Evolutionary conservation across 2,329 filamentous ascomycete species (phyloP).

Genomic region (Clonostachys rosea): DNA sequence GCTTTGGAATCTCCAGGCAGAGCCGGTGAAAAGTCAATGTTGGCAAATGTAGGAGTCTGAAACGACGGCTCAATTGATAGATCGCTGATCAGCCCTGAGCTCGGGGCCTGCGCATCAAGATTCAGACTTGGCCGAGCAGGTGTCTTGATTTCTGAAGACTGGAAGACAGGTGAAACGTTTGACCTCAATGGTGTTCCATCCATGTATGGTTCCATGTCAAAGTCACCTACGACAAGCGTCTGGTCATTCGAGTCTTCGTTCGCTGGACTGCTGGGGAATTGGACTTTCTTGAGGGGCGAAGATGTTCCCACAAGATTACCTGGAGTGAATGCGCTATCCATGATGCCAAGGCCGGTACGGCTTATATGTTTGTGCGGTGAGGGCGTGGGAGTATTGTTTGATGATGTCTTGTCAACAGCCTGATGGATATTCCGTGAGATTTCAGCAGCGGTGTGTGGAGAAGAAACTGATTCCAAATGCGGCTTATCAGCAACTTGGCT

Average conservation of each 20-base stretch:
- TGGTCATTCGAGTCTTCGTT: background rate
- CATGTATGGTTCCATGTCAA: background rate
- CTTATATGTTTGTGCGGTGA: too few species aligned
- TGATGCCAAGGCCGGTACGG: too few species aligned
- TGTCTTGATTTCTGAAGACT: background rate
- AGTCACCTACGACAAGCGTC: constrained; percentile 5
- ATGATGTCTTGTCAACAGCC: too few species aligned
- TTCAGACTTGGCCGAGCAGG: constrained; percentile 1
- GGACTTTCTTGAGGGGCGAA: too few species aligned
- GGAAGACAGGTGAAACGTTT: background rate
- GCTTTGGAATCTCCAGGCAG: too few species aligned
- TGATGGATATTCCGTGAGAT: too few species aligned
- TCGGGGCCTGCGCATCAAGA: background rate
- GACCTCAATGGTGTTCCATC: too few species aligned
- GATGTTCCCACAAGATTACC: too few species aligned
- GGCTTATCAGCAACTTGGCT: constrained; percentile 19
- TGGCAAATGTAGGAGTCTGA: constrained; percentile 1
- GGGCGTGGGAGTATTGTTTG: too few species aligned
- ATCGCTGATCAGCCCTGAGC: constrained; percentile 1
- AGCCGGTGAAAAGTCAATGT: constrained; percentile 2
- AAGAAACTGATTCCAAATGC: constrained; percentile 6
- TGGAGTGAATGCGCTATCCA: too few species aligned
- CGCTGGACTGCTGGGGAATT: too few species aligned
- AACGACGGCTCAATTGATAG: background rate
- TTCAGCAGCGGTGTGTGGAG: constrained; percentile 9